Base-by-base conservation (phyloP, 192 early-diverging fungal genomes). In the Entomortierella chlamydospora region DNA sequence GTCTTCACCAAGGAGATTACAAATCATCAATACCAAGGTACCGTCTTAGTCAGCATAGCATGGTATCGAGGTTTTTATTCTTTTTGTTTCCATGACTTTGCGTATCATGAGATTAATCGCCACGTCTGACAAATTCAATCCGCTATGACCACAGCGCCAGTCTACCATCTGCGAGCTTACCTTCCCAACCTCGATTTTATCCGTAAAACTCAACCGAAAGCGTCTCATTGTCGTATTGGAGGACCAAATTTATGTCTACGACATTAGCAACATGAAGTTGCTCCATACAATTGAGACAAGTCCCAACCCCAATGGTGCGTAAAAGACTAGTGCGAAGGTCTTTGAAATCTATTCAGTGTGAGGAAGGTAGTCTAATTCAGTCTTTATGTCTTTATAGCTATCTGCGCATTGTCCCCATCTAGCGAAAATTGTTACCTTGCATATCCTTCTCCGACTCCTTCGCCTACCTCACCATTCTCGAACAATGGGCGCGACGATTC, bases 261-360 rank as follows among this genome's bases (percentile, higher is more conserved):
- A 99, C 70, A 98, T 98, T 58, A 91, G 91, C 82, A 99, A 99
- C 83, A 99, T 99, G 97, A 97, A 96, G 80, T 89, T 98, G 11
- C 86, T 98, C 43, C 93, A 97, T 69, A 96, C 95, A 0, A 96
- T 99, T 70, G 96, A 99, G 59, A 98, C 97, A 17, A 93, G 89
- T 60, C 95, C 95, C 0, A 98, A 98, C 72, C 95, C 94, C 15
- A 82, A 89, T 82, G 93, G 94, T 93, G 34, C n/a, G n/a, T n/a
- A n/a, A n/a, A n/a, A n/a, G n/a, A n/a, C n/a, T n/a, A n/a, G n/a
- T n/a, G n/a, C n/a, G n/a, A n/a, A n/a, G n/a, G n/a, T n/a, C n/a
- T n/a, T n/a, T n/a, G n/a, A n/a, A n/a, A n/a, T n/a, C n/a, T n/a
- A n/a, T 37, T 37, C 5, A 37, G 10, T 37, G 5, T 37, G 34